Evolutionary conservation across 345 rosid genomes (phyloP), one percentile per base, ranked within the genome.

Genomic region (Brassica cretica): DNA sequence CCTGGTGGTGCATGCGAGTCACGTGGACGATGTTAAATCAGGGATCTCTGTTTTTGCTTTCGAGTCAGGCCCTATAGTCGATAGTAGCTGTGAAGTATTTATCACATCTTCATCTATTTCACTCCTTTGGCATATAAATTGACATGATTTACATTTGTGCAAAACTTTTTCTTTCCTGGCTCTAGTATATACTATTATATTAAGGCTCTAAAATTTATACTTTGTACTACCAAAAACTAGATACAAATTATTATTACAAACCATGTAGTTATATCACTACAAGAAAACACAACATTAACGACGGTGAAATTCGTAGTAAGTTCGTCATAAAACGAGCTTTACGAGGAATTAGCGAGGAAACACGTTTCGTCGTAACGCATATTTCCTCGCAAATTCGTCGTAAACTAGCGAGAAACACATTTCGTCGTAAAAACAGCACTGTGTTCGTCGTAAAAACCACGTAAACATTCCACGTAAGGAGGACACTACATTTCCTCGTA

Each of bases 1-100:
- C 11, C 5, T 64, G 25, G 49, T 41, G 27, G 49, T 64, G 49
- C 68, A 64, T 64, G 49, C 49, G 68, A 18, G 39, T 64, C 49
- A 64, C 68, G 68, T 64, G 49, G 49, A 64, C 49, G 49, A 16
- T 64, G 46, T 64, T 64, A 32, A 32, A 15, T 64, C 67, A 1
- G 1, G 12, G 67, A 64, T 16, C 8, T 64, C 7, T 16, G 46
- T 15, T 15, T 64, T 15, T n/a, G 68, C 46, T 64, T 15, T 64
- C 46, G 32, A 64, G 44, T 33, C 46, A 64, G 46, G 46, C 16
- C 41, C 41, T 30, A n/a, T 30, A 30, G 21, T 62, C 15, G 62
- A 58, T 58, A 24, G 29, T 5, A 58, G 29, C 62, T 58, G 29
- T 8, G 62, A 62, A 37, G 37, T 11, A 12, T 5, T 46, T 16